A percentile compares a stretch with the other conserved stretches of the same genome.
Conservation (phyloP, 129 eudicot genomes). For the Calendula officinalis region DNA sequence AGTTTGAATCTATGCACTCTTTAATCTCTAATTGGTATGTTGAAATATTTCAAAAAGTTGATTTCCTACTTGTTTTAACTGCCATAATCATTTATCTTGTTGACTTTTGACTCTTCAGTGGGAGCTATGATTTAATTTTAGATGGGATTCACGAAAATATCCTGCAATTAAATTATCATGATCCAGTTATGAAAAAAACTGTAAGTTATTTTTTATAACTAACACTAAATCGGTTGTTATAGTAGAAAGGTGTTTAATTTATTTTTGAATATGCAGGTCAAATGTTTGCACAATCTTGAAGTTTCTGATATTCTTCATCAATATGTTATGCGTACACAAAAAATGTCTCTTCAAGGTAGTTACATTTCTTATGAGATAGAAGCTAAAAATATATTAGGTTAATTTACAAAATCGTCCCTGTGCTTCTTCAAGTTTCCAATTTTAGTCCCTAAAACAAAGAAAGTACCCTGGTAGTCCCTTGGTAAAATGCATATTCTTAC, state of each 20-base stretch:
- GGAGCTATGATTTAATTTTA: conserved; percentile 76
- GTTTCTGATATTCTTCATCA: conserved; percentile 68
- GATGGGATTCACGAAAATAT: conserved; percentile 93
- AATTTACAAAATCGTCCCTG: too few species aligned
- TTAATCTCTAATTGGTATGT: conserved; percentile 78
- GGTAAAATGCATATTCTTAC: too few species aligned
- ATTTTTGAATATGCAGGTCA: conserved; percentile 45
- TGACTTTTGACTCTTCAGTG: conserved; percentile 50
- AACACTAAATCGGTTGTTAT: neutral
- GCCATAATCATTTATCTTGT: conserved; percentile 20
- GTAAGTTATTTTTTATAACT: conserved; percentile 37
- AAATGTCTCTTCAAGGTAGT: conserved; percentile 75
- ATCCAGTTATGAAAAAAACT: conserved; percentile 85
- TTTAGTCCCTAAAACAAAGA: too few species aligned
- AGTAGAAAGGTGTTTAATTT: conserved; percentile 4
- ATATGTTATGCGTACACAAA: conserved; percentile 79
- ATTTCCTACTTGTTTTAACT: conserved; percentile 6
- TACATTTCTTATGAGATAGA: conserved; percentile 8
- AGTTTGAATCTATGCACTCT: conserved; percentile 66
- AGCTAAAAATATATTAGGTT: conserved; percentile 7
- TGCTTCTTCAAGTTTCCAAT: too few species aligned
- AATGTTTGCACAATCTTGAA: conserved; percentile 68
- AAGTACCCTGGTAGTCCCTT: too few species aligned
- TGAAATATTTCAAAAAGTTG: neutral
- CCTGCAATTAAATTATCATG: conserved; percentile 76